Conservation (phyloP, 768 basidiomycete genomes). For the Pleurotus tuoliensis region DNA sequence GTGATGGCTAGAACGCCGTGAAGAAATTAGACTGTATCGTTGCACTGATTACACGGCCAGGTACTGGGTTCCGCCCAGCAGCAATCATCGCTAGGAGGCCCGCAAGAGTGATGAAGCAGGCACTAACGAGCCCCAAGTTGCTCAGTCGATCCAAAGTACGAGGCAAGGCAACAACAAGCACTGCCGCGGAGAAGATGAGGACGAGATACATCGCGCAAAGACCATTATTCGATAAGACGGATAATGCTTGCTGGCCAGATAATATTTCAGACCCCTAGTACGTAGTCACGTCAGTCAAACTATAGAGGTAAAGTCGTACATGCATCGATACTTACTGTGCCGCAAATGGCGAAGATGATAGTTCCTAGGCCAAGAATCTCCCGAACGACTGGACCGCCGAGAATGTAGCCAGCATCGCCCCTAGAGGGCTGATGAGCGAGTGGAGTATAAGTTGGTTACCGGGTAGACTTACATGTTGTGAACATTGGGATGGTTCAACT, state of each 20-base stretch:
- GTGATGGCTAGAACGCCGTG: conserved; percentile 48
- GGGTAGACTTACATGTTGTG: conserved; percentile 41
- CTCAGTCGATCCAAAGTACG: conserved; percentile 42
- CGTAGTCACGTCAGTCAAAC: background rate
- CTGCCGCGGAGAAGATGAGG: conserved; percentile 41
- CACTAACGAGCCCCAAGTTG: conserved; percentile 45
- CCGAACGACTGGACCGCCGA: conserved; percentile 43
- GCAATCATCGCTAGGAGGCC: conserved; percentile 49
- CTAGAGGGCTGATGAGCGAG: conserved; percentile 5
- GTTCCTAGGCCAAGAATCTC: conserved; percentile 44
- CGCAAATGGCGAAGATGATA: conserved; percentile 47
- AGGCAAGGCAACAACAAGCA: conserved; percentile 39
- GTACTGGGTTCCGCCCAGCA: conserved; percentile 41
- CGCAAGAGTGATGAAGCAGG: conserved; percentile 36
- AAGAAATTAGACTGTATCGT: conserved; percentile 38
- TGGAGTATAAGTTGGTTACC: too few species aligned
- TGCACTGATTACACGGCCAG: conserved; percentile 32
- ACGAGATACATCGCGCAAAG: conserved; percentile 43
- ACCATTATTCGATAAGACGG: conserved; percentile 42
- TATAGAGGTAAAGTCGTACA: too few species aligned
- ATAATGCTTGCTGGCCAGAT: conserved; percentile 50
- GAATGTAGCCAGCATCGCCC: conserved; percentile 50
- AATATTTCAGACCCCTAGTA: conserved; percentile 42
- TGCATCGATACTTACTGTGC: conserved; percentile 28
- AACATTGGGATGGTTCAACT: conserved; percentile 49